Evolutionary conservation across 2,329 filamentous ascomycete genomes (phyloP).

Genomic region (Penicillium sp.): DNA sequence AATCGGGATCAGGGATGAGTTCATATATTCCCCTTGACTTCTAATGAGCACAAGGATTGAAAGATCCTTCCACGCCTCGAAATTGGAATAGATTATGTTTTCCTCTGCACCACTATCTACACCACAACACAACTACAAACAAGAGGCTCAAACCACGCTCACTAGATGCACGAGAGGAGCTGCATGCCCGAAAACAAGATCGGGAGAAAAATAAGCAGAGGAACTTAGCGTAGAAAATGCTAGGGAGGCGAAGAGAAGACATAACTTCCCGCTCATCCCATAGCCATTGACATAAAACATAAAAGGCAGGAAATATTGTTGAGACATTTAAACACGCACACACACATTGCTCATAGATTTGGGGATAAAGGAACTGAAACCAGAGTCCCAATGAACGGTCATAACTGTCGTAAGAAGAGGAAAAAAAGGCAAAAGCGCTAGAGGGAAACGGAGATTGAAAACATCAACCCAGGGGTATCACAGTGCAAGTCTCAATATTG

Average conservation of each 20-base stretch:
- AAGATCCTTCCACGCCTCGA: background rate
- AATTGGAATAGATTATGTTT: background rate
- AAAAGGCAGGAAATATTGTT: background rate
- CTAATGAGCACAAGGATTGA: background rate
- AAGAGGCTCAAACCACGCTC: background rate
- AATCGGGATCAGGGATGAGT: too few relatives aligned
- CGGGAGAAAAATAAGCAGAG: background rate
- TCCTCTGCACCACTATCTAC: background rate
- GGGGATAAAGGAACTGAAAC: background rate
- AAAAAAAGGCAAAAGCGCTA: constrained; percentile 6
- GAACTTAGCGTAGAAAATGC: background rate
- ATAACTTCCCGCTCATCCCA: background rate
- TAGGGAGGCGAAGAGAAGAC: background rate
- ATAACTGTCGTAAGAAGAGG: constrained; percentile 6
- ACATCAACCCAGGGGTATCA: constrained; percentile 20
- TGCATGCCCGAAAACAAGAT: background rate
- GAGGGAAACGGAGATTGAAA: constrained; percentile 8
- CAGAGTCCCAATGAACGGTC: background rate
- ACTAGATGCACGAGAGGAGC: background rate
- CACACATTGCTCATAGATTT: constrained; percentile 6
- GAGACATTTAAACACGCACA: constrained; percentile 3
- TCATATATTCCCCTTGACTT: background rate
- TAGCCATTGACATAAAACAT: background rate
- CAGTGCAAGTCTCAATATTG: constrained; percentile 29
- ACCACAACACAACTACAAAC: background rate